These are phyloP conservation scores for Camelina sativa DNA, from an alignment of 345 rosid genomes.

Conservation along the genomic window DNA sequence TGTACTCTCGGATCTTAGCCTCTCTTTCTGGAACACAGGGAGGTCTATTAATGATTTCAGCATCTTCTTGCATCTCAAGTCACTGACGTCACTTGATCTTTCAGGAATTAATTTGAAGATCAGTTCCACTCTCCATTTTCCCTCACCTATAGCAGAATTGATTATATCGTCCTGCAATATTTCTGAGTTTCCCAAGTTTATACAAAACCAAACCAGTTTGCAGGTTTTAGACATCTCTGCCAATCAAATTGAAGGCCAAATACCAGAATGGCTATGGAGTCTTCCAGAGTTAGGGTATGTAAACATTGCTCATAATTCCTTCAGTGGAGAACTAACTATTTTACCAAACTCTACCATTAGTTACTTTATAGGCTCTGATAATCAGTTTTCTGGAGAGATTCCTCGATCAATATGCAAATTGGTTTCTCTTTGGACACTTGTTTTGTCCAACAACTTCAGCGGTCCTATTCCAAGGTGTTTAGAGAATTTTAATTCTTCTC, in stretches of 20 bases:
- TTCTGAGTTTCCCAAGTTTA: constrained; percentile 36
- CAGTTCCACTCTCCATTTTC: neutral
- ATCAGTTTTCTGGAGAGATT: constrained; percentile 26
- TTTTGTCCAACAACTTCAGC: constrained; percentile 42
- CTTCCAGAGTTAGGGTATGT: neutral
- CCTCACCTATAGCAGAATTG: neutral
- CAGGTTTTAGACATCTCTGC: constrained; percentile 2
- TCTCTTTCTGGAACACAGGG: constrained; percentile 19
- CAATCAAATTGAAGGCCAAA: constrained; percentile 33
- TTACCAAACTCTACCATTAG: neutral
- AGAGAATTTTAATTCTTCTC: neutral
- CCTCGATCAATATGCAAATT: constrained; percentile 16
- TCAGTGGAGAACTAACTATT: neutral
- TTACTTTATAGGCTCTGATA: neutral
- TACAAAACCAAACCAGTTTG: constrained; percentile 2
- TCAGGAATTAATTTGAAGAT: constrained; percentile 19
- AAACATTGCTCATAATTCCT: constrained; percentile 30
- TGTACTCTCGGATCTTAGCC: neutral
- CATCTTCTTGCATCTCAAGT: constrained; percentile 34
- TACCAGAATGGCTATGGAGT: constrained; percentile 33
- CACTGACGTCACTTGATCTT: neutral
- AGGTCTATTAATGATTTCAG: constrained; percentile 12
- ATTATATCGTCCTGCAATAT: constrained; percentile 20
- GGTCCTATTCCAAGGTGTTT: constrained; percentile 39
- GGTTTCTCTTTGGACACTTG: constrained; percentile 15